Base-by-base conservation (phyloP, 1,284 basidiomycete species). In the Ustilago crameri region DNA sequence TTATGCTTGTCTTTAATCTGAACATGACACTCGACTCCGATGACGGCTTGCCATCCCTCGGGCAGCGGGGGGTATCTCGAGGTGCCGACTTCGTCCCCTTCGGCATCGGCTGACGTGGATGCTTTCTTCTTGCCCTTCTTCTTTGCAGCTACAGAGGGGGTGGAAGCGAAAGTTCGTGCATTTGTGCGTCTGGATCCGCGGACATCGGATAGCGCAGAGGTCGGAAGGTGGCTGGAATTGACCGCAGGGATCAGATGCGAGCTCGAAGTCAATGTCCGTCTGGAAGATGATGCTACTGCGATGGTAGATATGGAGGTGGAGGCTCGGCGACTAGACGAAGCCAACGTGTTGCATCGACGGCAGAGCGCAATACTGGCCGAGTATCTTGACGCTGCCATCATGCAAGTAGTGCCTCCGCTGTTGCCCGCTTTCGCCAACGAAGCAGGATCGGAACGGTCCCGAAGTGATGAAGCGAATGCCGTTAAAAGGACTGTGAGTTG, bases 21-120 rank as follows among this genome's bases (percentile, higher is more conserved):
- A 0, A 93, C 92, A 81, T 98, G 96, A 10, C 95, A 92, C 82
- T 98, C 95, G 46, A 98, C 90, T 23, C 96, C 96, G 44, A 98
- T 90, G 51, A 96, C 87, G 20, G 95, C 75, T 48, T 81, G 64
- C 81, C 81, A 83, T 41, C 76, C 81, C 5, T 37, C 17, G 1
- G 79, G 78, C 1, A 82, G 67, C 0, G 64, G 62, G 7, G 72
- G 53, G 17, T 73, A 73, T 22, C 64, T 44, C 2, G 69, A 67
- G 8, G 56, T n/a, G 0, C 24, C 42, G 14, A 55, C 30, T 18
- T 3, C 9, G 17, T 57, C 53, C 22, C 37, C 51, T 3, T 45
- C 30, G 17, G 35, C 3, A 7, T 42, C 5, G 4, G 49, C 9
- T 2, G 56, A 41, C 8, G 46, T 15, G 12, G 63, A 30, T 9